A percentile compares a stretch with the other conserved stretches of the same genome.
These are phyloP conservation scores for Apiospora sp. DNA, from an alignment of 2,329 filamentous ascomycete species.

Conservation along the genomic window DNA sequence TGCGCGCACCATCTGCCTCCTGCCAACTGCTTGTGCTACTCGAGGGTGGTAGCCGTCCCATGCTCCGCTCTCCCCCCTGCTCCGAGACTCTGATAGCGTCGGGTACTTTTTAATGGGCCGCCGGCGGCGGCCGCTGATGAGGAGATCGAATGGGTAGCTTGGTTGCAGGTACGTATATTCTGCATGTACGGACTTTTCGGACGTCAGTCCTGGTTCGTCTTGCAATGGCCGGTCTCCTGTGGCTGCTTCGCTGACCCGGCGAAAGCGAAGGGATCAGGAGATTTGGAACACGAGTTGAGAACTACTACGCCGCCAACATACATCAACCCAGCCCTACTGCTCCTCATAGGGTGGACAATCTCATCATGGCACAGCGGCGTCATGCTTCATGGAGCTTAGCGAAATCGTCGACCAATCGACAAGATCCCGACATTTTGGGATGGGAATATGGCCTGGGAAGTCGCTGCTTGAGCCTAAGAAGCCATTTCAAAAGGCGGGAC, in stretches of 20 bases:
- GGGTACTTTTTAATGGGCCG: background rate
- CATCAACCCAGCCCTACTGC: background rate
- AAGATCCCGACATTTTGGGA: background rate
- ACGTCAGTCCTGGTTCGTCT: too few species aligned
- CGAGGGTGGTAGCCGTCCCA: background rate
- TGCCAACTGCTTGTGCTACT: constrained; percentile 1
- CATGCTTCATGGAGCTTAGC: background rate
- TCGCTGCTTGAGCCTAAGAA: background rate
- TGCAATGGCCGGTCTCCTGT: background rate
- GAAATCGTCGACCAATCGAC: too few species aligned
- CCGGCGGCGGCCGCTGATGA: background rate
- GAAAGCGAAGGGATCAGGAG: background rate
- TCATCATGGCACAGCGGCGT: background rate
- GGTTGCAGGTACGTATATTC: background rate
- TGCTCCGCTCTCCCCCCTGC: background rate
- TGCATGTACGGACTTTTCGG: background rate
- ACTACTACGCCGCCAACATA: constrained; percentile 8
- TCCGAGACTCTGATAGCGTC: background rate
- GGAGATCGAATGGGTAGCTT: background rate
- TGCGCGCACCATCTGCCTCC: background rate
- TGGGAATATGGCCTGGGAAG: background rate
- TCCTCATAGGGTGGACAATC: background rate
- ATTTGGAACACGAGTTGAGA: background rate
- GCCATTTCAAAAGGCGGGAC: background rate
- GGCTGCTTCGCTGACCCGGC: background rate